Evolutionary conservation across 495 filamentous ascomycete species (phyloP).

Genomic region (Entonaema liquescens): DNA sequence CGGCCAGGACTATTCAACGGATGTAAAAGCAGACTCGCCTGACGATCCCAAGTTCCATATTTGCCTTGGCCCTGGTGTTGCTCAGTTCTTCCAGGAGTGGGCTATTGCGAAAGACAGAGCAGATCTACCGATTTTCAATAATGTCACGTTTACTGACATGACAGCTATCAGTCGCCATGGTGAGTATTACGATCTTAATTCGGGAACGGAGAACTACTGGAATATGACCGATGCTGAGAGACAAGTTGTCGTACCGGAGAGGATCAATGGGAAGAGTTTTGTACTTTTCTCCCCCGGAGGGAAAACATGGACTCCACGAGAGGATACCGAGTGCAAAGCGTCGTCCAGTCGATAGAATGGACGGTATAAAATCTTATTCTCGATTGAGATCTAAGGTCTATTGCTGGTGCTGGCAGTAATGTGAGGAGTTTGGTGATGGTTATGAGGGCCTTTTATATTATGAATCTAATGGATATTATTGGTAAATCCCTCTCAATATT

Average conservation of each 20-base stretch:
- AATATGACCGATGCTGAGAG: slow-evolving; percentile 8
- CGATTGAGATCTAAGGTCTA: neutral
- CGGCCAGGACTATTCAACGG: neutral
- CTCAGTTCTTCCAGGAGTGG: slow-evolving; percentile 23
- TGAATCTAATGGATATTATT: neutral
- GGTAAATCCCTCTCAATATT: neutral
- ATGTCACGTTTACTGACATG: slow-evolving; percentile 19
- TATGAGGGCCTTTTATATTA: neutral
- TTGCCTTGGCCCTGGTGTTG: slow-evolving; percentile 18
- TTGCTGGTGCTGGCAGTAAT: neutral
- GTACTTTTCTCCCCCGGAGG: slow-evolving; percentile 18
- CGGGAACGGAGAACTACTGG: slow-evolving; percentile 6
- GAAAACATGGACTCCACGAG: neutral
- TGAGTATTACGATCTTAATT: slow-evolving; percentile 2
- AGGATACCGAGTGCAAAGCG: neutral
- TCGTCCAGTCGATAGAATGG: neutral
- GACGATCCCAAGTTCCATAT: slow-evolving; percentile 9
- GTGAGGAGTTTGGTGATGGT: neutral
- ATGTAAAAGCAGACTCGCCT: slow-evolving; percentile 1
- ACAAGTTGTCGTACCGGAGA: neutral
- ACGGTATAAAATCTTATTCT: neutral
- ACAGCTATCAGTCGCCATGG: neutral
- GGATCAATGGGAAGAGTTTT: slow-evolving; percentile 7
- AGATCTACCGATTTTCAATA: slow-evolving; percentile 15
- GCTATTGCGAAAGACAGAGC: neutral